phyloP scores from a whole-genome alignment of 2,329 filamentous ascomycete genomes.

The Lasiodiplodia sp. region DNA sequence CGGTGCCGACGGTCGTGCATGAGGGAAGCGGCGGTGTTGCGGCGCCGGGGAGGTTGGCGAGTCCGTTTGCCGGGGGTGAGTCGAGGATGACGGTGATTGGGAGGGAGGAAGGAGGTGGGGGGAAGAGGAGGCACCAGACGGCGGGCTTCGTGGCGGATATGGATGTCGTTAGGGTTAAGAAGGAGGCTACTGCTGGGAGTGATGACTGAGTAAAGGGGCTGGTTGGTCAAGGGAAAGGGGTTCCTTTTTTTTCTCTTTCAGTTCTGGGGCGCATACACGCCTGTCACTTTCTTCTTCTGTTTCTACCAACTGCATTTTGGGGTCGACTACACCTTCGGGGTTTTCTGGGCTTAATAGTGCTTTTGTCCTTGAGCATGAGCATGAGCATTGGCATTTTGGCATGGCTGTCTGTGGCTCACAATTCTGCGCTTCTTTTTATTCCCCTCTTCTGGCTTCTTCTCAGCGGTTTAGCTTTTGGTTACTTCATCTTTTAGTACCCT shows the following conservation, averaged over 20 bases:
- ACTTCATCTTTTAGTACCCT: background rate
- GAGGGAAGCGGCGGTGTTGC: slow-evolving; percentile 31
- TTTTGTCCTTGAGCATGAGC: background rate
- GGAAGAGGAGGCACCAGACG: background rate
- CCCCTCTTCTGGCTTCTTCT: background rate
- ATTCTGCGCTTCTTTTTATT: background rate
- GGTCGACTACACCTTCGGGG: no score
- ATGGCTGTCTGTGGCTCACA: background rate
- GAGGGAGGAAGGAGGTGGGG: background rate
- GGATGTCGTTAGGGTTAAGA: background rate
- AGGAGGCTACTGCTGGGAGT: background rate
- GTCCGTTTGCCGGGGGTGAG: slow-evolving; percentile 40
- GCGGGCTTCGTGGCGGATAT: slow-evolving; percentile 26
- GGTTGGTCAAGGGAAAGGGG: background rate
- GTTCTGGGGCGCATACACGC: background rate
- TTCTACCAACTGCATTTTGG: no score
- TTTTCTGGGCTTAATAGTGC: no score
- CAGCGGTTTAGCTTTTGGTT: background rate
- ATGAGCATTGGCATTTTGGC: background rate
- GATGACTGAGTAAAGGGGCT: background rate
- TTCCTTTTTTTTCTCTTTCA: slow-evolving; percentile 1
- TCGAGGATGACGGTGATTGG: slow-evolving; percentile 26
- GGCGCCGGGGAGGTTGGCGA: slow-evolving; percentile 32
- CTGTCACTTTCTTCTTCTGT: no score
- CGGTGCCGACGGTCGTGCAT: slow-evolving; percentile 38